Evolutionary conservation across 768 basidiomycete species (phyloP).

Genomic region (Artomyces pyxidatus): DNA sequence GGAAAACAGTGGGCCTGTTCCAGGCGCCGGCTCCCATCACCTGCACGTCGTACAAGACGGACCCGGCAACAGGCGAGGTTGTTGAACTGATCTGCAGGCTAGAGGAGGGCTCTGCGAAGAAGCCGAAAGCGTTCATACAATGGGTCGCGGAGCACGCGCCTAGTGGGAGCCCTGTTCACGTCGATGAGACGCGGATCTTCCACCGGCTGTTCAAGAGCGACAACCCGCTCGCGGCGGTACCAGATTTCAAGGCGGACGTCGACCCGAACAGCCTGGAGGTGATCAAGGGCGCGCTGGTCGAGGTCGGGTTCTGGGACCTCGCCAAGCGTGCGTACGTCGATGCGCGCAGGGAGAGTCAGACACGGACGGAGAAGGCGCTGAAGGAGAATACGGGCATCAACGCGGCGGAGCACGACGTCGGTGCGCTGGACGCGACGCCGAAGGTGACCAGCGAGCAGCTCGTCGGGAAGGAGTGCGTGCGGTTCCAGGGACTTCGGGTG

Average conservation of each 20-base stretch:
- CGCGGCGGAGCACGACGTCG: constrained; percentile 23
- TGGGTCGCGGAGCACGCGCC: constrained; percentile 87
- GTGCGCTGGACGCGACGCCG: constrained; percentile 48
- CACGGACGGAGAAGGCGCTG: constrained; percentile 52
- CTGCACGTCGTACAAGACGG: constrained; percentile 80
- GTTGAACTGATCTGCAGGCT: constrained; percentile 71
- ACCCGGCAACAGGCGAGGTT: constrained; percentile 64
- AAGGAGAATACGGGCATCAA: constrained; percentile 30
- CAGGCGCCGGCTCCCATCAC: constrained; percentile 89
- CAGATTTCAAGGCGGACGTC: constrained; percentile 79
- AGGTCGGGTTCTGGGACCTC: constrained; percentile 83
- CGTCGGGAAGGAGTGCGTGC: constrained; percentile 83
- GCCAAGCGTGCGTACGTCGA: constrained; percentile 58
- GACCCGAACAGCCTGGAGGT: constrained; percentile 76
- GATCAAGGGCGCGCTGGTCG: constrained; percentile 74
- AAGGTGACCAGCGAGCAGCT: constrained; percentile 71
- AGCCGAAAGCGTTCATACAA: constrained; percentile 92
- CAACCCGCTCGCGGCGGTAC: constrained; percentile 58
- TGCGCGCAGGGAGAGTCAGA: constrained; percentile 58
- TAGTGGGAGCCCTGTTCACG: constrained; percentile 71
- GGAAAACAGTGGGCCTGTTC: constrained; percentile 95
- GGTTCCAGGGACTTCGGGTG: constrained; percentile 94
- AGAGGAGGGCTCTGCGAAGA: constrained; percentile 59
- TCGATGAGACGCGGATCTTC: constrained; percentile 91
- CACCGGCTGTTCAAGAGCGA: constrained; percentile 92